phyloP scores from a whole-genome alignment of 2,329 filamentous ascomycete genomes.

The Orbilia javanica region DNA sequence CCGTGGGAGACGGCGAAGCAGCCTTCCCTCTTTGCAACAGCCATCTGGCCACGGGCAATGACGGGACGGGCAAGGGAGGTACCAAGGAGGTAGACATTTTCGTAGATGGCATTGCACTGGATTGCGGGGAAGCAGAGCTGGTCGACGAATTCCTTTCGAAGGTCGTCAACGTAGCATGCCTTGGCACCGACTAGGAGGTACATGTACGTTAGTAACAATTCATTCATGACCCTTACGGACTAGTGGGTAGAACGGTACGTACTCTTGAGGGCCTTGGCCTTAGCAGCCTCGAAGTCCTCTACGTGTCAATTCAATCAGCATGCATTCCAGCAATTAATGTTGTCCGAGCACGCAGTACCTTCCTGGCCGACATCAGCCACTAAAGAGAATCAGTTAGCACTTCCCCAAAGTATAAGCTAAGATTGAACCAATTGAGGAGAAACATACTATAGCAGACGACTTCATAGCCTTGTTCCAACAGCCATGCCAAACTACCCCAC shows the following conservation, averaged over 20 bases:
- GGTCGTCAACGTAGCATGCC: conserved; percentile 71
- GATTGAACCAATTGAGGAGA: neutral
- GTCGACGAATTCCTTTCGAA: conserved; percentile 81
- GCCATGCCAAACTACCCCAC: conserved; percentile 61
- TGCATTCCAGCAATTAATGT: neutral
- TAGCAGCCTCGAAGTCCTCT: conserved; percentile 80
- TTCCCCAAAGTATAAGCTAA: neutral
- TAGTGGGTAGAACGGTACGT: conserved; percentile 2
- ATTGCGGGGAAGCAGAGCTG: conserved; percentile 84
- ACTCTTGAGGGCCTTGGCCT: conserved; percentile 75
- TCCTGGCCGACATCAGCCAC: conserved; percentile 81
- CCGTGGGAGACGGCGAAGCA: conserved; percentile 70
- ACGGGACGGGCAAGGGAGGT: conserved; percentile 77
- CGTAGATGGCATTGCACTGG: conserved; percentile 78
- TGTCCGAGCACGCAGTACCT: conserved; percentile 64
- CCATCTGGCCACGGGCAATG: conserved; percentile 77
- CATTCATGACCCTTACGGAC: neutral
- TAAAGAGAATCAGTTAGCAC: conserved; percentile 60
- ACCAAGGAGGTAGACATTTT: conserved; percentile 75
- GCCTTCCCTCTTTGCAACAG: conserved; percentile 74
- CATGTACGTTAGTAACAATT: neutral
- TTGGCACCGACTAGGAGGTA: conserved; percentile 59
- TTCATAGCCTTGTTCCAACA: conserved; percentile 70
- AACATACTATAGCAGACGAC: conserved; percentile 73
- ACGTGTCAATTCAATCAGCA: conserved; percentile 59